Base-by-base conservation (phyloP, 2,329 filamentous ascomycete genomes). In the Neofusicoccum ribis region DNA sequence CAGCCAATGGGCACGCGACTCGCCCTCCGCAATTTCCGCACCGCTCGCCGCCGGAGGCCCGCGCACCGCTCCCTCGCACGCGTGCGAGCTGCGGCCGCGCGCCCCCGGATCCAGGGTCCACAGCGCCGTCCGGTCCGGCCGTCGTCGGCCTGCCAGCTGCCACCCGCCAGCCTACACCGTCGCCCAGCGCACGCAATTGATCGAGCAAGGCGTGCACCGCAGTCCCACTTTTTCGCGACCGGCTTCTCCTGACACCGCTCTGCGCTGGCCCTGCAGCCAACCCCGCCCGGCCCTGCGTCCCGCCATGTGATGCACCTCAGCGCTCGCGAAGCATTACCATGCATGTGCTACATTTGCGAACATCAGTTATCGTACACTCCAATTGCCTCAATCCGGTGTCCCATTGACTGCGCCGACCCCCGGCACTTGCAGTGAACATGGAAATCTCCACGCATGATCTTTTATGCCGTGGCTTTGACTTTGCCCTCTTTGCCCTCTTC, bases 21-120 rank as follows among this genome's bases (percentile, higher is more conserved):
- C 41, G 56, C n/a, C 27, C 56, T 60, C 56, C 56, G 56, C 56
- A 47, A 60, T 60, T 60, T 49, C 56, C 41, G 56, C 56, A 37
- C 31, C 34, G n/a, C 34, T 5, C 47, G 23, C 23, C 23, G 23
- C 23, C 23, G 23, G 23, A 23, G 3, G 23, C 23, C 23, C 23
- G 23, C 23, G 23, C 23, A 23, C 23, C 23, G 23, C 23, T 23
- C 23, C 23, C 23, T 23, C 23, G 23, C 23, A 2, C 15, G 27
- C 27, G 6, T 7, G 27, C 27, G 27, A 31, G 27, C 27, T 31
- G 27, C 46, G 5, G n/a, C 5, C 15, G 31, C 31, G 14, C 14
- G 23, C n/a, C 52, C 12, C 37, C 52, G 36, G 12, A 7, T 7
- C 31, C 54, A 46, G 54, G 54, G 54, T 59, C 54, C 54, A 36